Conservation (phyloP, 495 filamentous ascomycete genomes). For the Melanomma pulvis-pyrius region DNA sequence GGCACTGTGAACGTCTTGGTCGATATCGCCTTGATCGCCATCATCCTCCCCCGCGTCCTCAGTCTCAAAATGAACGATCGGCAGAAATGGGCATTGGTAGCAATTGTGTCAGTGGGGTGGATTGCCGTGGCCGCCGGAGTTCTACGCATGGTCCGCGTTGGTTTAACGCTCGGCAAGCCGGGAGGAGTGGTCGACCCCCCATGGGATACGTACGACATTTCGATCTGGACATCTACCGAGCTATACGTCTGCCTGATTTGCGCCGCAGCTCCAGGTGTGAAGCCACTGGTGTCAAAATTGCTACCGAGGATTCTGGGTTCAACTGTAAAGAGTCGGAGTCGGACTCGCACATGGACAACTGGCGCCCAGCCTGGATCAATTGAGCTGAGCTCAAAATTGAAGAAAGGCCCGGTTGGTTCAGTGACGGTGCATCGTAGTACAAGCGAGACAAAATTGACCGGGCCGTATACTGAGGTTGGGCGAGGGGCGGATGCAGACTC, state of each 20-base stretch:
- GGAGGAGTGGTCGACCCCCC: not conserved
- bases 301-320: conserved; percentile 8
- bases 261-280: conserved; percentile 15
- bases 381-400: not conserved
- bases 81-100: conserved; percentile 9
- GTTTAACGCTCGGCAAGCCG: not conserved
- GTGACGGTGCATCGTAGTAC: not conserved
- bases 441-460: not conserved
- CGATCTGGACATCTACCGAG: conserved; percentile 17
- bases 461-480: not conserved
- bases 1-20: conserved; percentile 3
- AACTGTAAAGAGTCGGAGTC: conserved; percentile 1
- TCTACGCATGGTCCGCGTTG: conserved; percentile 14
- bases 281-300: conserved; percentile 3
- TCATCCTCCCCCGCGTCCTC: conserved; percentile 6
- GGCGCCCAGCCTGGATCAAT: not conserved
- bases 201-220: conserved; percentile 12
- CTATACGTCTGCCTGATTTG: conserved; percentile 20
- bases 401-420: not conserved
- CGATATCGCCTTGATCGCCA: conserved; percentile 10
- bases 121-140: not conserved
- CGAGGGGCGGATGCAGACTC: not conserved
- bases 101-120: conserved; percentile 2
- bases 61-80: conserved; percentile 1
- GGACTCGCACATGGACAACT: not conserved